Base-by-base conservation (phyloP, 768 basidiomycete species). In the Suillus placidus region DNA sequence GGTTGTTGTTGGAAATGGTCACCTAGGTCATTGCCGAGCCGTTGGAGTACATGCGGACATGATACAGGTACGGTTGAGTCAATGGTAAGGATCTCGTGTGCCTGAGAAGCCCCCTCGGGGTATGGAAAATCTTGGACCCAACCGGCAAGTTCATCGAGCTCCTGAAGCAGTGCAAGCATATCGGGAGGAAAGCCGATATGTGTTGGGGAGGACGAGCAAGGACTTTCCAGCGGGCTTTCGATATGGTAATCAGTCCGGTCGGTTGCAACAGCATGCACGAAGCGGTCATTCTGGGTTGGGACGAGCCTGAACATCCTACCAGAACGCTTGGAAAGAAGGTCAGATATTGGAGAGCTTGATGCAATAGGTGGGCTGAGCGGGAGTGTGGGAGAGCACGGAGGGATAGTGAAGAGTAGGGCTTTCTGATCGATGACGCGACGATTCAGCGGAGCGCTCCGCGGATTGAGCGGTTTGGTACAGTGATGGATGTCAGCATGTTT, bases 61-160 rank as follows among this genome's bases (percentile, higher is more conserved):
- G 56, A 55, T 32, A 43, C 32, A 40, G 63, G 47, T 47, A 20
- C 20, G 42, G 64, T 52, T 12, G 67, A 49, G 7, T 14, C 60
- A 42, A 60, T 8, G 13, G 8, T 55, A 23, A 61, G 20, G n/a
- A 26, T 26, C 34, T 57, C 61, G 32, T 40, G 26, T n/a, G 14
- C 35, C 18, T 3, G 8, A 47, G 13, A 54, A 51, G 58, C 54
- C 51, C 40, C 67, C 62, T 60, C 60, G 49, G 20, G 72, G 67
- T 20, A 64, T 26, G 75, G 70, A 58, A 71, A 64, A 34, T 62
- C 58, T 40, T 63, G 73, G 60, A 78, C 67, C 75, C 71, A 73
- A 52, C 23, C 52, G 2, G 75, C 75, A 51, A 76, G 40, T 47
- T 75, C 71, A 42, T 77, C 75, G 47, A 76, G 62, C 55, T 77